Evolutionary conservation across 495 filamentous ascomycete genomes (phyloP), one percentile per base, ranked within the genome.

Genomic region (Platismatia glauca): DNA sequence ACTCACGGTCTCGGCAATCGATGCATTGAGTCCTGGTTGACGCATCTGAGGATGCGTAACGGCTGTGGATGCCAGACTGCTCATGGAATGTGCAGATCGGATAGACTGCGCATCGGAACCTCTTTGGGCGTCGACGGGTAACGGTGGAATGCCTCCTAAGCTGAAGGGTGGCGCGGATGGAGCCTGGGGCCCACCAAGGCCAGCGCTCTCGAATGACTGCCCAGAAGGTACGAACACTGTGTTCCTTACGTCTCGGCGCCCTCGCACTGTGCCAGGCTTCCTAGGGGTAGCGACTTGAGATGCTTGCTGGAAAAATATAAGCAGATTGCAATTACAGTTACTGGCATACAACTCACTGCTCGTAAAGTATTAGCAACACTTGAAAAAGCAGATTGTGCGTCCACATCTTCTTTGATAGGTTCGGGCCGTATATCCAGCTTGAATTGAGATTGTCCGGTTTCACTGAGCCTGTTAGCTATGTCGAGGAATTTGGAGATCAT

Each of bases 341-440:
- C 11, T 7, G 22, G 20, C 22, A 24, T 44, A 20, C 16, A 27
- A 77, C 79, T 70, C 74, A 88, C 86, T 66, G 84, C 72, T 68
- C 86, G 80, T 31, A 99, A 77, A 15, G 90, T 89, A 69, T 89
- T 91, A n/a, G 93, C 91, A 68, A 96, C 90, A 66, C 88, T 92
- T 52, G 91, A 89, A 70, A 97, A 79, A 2, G 95, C 94, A 50
- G 89, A 87, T 73, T 94, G 86, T 4, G 90, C 90, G 71, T 95
- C 90, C 60, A 80, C 84, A 66, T 97, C 94, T 74, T 98, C 94
- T 27, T 86, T 85, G 61, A 99, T 95, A 2, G 95, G 93, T 63
- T 95, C 89, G 66, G 90, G 91, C 64, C 90, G 82, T 65, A 99
- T 99, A 63, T 87, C 94, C 33, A 99, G 77, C 71, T 94, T 97